Evolutionary conservation across 495 filamentous ascomycete species (phyloP).

Genomic region (Hamigera avellanea): DNA sequence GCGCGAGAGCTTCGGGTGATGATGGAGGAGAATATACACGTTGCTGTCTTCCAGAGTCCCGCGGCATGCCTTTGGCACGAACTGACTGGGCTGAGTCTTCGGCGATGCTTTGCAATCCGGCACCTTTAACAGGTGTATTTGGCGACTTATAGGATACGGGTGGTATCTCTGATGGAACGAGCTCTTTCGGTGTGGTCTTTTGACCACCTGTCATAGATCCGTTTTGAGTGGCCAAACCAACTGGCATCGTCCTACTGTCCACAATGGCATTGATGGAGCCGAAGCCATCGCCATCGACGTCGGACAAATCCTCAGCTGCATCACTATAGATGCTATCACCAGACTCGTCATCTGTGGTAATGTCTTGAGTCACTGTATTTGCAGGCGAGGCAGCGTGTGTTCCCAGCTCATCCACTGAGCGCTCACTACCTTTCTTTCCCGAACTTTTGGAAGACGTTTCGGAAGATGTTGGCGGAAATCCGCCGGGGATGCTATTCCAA

Average conservation of each 20-base stretch:
- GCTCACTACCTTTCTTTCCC: background rate
- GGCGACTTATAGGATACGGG: no score
- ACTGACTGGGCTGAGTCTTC: no score
- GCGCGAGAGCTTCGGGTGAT: conserved; percentile 5
- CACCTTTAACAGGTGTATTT: no score
- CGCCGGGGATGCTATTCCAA: conserved; percentile 1
- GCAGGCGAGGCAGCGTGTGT: no score
- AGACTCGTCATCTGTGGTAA: conserved; percentile 38
- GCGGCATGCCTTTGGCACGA: conserved; percentile 1
- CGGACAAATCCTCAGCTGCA: conserved; percentile 65
- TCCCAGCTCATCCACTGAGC: no score
- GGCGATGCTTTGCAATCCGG: no score
- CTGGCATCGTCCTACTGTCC: conserved; percentile 33
- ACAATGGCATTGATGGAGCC: conserved; percentile 77
- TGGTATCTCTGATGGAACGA: no score
- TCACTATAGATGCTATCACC: conserved; percentile 73
- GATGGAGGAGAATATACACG: conserved; percentile 11
- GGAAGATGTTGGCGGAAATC: conserved; percentile 5
- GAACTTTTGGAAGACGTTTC: background rate
- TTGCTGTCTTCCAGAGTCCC: conserved; percentile 5
- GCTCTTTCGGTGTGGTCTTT: no score
- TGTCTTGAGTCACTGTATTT: conserved; percentile 7
- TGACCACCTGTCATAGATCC: background rate
- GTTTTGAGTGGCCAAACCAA: background rate
- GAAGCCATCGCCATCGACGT: conserved; percentile 62